Conservation (phyloP, 768 basidiomycete species). For the Boletus edulis region DNA sequence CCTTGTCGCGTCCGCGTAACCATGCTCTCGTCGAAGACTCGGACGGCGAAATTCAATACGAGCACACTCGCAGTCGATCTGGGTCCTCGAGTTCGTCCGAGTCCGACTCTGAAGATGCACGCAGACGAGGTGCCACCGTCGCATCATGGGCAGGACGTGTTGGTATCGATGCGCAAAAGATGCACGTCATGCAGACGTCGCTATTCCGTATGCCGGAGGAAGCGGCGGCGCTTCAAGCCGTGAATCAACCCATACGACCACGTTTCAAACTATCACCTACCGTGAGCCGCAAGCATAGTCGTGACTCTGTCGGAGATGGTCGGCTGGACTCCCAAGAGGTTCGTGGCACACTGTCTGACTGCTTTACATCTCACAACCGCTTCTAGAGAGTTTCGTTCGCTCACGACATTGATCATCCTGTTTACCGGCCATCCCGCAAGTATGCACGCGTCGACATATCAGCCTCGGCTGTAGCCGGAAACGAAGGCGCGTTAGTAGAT, state of each 20-base stretch:
- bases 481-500: conserved; percentile 69
- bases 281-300: conserved; percentile 67
- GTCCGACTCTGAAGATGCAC: conserved; percentile 18
- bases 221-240: conserved; percentile 58
- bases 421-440: conserved; percentile 76
- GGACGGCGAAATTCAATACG: conserved; percentile 51
- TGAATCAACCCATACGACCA: conserved; percentile 41
- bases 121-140: conserved; percentile 41
- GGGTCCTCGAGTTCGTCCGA: conserved; percentile 27
- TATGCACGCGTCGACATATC: conserved; percentile 72
- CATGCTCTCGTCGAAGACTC: conserved; percentile 52
- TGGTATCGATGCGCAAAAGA: conserved; percentile 81
- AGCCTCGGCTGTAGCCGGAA: conserved; percentile 60
- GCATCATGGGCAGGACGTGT: conserved; percentile 72
- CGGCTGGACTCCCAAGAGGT: conserved; percentile 64
- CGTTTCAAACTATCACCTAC: conserved; percentile 37
- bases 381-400: conserved; percentile 77
- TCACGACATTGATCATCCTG: conserved; percentile 61
- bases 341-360: conserved; percentile 20
- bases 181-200: conserved; percentile 93
- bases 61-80: conserved; percentile 37
- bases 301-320: conserved; percentile 75
- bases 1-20: conserved; percentile 37
- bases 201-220: conserved; percentile 79
- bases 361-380: neutral